Percentiles rank a stretch among this genome's conserved stretches.
Conservation (phyloP, 129 eudicot species). For the Chrysanthemum lavandulifolium region DNA sequence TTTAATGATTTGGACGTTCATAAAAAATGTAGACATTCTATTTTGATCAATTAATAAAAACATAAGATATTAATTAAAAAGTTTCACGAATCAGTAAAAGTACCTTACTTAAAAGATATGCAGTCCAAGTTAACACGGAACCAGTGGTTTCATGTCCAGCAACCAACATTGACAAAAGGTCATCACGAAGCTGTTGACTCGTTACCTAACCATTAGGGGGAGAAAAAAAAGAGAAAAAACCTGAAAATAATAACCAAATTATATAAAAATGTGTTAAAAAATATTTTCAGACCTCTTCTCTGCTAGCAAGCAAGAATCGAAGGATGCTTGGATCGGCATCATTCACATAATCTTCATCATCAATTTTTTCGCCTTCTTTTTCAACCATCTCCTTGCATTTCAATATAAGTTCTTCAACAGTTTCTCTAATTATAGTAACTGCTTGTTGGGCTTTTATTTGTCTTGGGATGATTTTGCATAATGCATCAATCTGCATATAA, state of each 20-base stretch:
- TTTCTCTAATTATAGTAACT: constrained; percentile 70
- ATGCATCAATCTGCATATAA: constrained; percentile 55
- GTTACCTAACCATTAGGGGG: constrained; percentile 59
- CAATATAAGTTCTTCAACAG: constrained; percentile 82
- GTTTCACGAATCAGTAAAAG: constrained; percentile 4
- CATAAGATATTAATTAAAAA: constrained; percentile 7
- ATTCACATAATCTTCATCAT: constrained; percentile 94
- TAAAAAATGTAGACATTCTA: too few species aligned
- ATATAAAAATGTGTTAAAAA: not conserved
- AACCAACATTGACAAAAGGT: constrained; percentile 97
- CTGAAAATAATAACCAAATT: not conserved
- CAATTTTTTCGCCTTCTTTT: constrained; percentile 85
- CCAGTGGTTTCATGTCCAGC: constrained; percentile 99
- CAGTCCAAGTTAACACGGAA: constrained; percentile 91
- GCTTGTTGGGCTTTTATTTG: constrained; percentile 93
- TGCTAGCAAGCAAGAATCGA: constrained; percentile 95
- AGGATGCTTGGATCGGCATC: constrained; percentile 97
- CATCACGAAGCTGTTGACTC: constrained; percentile 85
- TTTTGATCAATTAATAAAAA: not conserved
- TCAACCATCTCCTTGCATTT: constrained; percentile 91
- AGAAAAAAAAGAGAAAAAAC: not conserved
- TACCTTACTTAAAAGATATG: constrained; percentile 94
- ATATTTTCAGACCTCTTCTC: constrained; percentile 75
- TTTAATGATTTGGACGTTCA: not conserved
- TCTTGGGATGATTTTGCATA: constrained; percentile 90